Percentiles rank a stretch among this genome's conserved stretches.
Conservation (phyloP, 768 basidiomycete genomes). For the Suillus paluster region DNA sequence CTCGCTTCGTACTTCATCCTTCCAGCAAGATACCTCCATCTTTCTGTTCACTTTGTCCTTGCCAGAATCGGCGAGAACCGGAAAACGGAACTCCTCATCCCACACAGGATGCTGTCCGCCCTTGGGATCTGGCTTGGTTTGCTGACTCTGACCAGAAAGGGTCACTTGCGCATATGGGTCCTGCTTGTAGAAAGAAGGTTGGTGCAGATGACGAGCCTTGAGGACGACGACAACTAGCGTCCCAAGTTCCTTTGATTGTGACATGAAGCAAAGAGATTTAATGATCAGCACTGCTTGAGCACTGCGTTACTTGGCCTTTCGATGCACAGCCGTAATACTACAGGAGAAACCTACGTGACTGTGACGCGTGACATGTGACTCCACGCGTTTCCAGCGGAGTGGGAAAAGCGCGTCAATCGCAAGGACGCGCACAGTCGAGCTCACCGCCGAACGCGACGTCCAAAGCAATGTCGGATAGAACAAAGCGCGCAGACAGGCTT, state of each 20-base stretch:
- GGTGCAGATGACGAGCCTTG: slow-evolving; percentile 85
- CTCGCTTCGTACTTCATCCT: slow-evolving; percentile 73
- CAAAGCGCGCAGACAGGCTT: slow-evolving; percentile 45
- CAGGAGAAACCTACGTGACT: background rate
- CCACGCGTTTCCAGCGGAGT: slow-evolving; percentile 22
- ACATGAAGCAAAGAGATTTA: slow-evolving; percentile 23
- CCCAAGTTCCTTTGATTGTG: slow-evolving; percentile 59
- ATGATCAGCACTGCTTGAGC: too few species aligned
- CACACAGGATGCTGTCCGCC: slow-evolving; percentile 94
- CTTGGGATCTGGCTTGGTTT: slow-evolving; percentile 75
- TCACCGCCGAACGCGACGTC: slow-evolving; percentile 2
- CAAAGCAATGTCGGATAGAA: slow-evolving; percentile 32
- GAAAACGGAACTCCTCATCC: slow-evolving; percentile 87
- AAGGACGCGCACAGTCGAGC: slow-evolving; percentile 21
- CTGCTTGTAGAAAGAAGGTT: slow-evolving; percentile 88
- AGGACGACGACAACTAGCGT: slow-evolving; percentile 86
- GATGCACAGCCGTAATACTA: too few species aligned
- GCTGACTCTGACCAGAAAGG: slow-evolving; percentile 63
- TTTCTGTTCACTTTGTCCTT: slow-evolving; percentile 52
- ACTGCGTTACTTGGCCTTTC: too few species aligned
- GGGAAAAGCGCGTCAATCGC: slow-evolving; percentile 16
- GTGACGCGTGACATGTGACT: background rate
- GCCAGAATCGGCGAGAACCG: slow-evolving; percentile 63
- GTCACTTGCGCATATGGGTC: slow-evolving; percentile 79
- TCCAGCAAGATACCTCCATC: slow-evolving; percentile 77